Evolutionary conservation across 768 basidiomycete species (phyloP).

Genomic region (Pleurotus tuoliensis): DNA sequence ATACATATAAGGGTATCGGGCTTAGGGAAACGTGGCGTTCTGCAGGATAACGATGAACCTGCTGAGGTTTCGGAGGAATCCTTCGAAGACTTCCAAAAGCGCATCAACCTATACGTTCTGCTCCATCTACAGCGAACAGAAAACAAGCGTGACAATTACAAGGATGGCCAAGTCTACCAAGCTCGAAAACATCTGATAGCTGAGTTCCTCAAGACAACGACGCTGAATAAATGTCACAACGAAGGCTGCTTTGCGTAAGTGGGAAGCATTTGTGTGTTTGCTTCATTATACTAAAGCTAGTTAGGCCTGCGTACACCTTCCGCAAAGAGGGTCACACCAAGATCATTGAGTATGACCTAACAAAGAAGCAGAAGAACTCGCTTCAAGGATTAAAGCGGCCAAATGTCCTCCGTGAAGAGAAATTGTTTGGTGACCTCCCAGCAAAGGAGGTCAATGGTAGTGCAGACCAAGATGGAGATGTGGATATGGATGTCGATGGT

Average conservation of each 20-base stretch:
- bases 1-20: constrained; percentile 42
- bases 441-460: neutral
- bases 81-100: constrained; percentile 52
- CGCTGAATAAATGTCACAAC: constrained; percentile 74
- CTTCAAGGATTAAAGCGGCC: constrained; percentile 56
- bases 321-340: constrained; percentile 94
- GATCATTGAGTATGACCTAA: constrained; percentile 89
- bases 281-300: constrained; percentile 4
- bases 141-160: constrained; percentile 79
- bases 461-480: constrained; percentile 39
- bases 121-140: constrained; percentile 44
- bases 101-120: constrained; percentile 64
- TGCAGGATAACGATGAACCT: constrained; percentile 31
- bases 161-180: constrained; percentile 85
- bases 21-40: constrained; percentile 21
- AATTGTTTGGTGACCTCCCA: constrained; percentile 16
- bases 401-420: constrained; percentile 65
- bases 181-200: constrained; percentile 76
- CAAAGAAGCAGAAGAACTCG: constrained; percentile 65
- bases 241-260: constrained; percentile 77
- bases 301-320: constrained; percentile 77
- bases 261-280: neutral
- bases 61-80: constrained; percentile 53
- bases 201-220: constrained; percentile 72
- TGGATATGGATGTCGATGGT: constrained; percentile 31